phyloP scores from a whole-genome alignment of 768 basidiomycete species.

The Podaxis sp. region DNA sequence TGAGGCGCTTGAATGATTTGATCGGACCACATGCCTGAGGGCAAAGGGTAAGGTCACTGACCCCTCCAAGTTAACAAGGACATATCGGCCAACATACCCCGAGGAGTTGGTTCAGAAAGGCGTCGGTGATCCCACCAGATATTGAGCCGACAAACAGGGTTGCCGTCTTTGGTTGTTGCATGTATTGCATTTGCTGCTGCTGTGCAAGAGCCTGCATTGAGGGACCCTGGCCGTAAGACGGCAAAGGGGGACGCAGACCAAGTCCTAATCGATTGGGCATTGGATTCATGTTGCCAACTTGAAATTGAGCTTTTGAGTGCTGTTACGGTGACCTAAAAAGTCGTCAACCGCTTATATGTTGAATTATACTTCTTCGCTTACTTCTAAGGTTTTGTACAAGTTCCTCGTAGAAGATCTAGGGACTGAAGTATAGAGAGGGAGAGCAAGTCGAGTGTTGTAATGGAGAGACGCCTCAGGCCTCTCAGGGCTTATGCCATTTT shows the following conservation, averaged over 20 bases:
- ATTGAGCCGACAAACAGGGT: slow-evolving; percentile 93
- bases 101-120: slow-evolving; percentile 76
- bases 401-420: neutral
- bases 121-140: slow-evolving; percentile 87
- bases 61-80: neutral
- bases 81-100: slow-evolving; percentile 45
- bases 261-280: slow-evolving; percentile 83
- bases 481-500: slow-evolving; percentile 4
- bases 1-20: slow-evolving; percentile 88
- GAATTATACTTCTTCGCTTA: neutral
- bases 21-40: slow-evolving; percentile 85
- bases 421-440: neutral
- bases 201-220: slow-evolving; percentile 89
- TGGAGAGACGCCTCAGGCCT: slow-evolving; percentile 2
- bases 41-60: neutral
- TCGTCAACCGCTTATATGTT: neutral
- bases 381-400: neutral
- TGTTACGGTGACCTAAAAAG: neutral
- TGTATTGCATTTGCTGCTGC: slow-evolving; percentile 75
- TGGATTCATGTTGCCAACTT: slow-evolving; percentile 34
- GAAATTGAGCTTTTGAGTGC: neutral
- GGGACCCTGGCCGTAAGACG: slow-evolving; percentile 88
- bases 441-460: neutral
- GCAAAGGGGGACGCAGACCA: slow-evolving; percentile 85
- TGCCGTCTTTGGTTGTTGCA: slow-evolving; percentile 68